Base-by-base conservation (phyloP, 2,329 filamentous ascomycete species). In the Ophiobolus disseminans region DNA sequence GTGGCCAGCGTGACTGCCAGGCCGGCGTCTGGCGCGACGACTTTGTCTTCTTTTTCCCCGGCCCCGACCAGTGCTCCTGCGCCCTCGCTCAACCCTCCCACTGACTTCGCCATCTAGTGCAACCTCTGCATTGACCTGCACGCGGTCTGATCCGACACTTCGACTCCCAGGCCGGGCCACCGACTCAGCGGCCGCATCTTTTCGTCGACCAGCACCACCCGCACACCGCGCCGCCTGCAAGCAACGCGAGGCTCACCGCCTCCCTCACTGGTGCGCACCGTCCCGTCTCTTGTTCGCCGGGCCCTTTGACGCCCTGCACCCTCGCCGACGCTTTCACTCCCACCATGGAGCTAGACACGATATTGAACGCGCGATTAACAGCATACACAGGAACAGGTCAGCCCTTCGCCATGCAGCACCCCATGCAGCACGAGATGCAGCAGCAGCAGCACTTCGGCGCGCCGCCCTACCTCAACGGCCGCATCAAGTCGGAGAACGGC, bases 401-500 rank as follows among this genome's bases (percentile, higher is more conserved):
- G 45, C 56, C 60, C 13, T 74, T 68, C 70, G 64, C 58, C 42
- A 75, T 75, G 73, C 72, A 74, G 53, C 72, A 75, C 65, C 63
- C 68, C 21, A 75, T 75, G 72, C 72, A 74, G 59, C 71, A 73
- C 67, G 68, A 74, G 7, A 60, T 70, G 43, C 69, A 71, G 58
- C 72, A 66, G 58, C 72, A 66, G 55, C 73, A 73, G 54, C 75
- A 78, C 60, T 78, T 75, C 54, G 75, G 76, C 37, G 77, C 78
- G 62, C 73, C 78, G 47, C 75, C 76, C 62, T 73, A 78, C 73
- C 69, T 76, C 55, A 77, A 77, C 63, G 73, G 73, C 63, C 72
- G 77, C 67, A 80, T 80, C 73, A 80, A 80, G 58, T 82, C 81
- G 42, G 81, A 83, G 69, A 83, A 78, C 69, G 81, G 81, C 65